phyloP scores from a whole-genome alignment of 805 yeast genomes.

The Nakazawaea siamensis region DNA sequence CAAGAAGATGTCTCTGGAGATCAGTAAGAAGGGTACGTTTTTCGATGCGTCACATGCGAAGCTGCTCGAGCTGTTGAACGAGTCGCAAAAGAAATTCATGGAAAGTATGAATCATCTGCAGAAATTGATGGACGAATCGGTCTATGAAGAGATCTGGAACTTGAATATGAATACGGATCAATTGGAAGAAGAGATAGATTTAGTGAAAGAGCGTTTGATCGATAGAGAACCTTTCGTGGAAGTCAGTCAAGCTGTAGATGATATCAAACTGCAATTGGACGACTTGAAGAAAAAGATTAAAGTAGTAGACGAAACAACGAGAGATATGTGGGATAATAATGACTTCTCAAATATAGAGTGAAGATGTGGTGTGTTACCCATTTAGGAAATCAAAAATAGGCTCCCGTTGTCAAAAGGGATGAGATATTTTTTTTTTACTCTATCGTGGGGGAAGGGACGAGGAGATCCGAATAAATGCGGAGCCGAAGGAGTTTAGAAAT shows the following conservation, averaged over 20 bases:
- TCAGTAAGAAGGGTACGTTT: constrained; percentile 34
- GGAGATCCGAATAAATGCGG: too few relatives aligned
- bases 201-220: constrained; percentile 24
- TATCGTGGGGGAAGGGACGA: too few relatives aligned
- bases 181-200: constrained; percentile 6
- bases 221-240: constrained; percentile 44
- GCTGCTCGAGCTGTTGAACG: constrained; percentile 44
- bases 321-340: constrained; percentile 31
- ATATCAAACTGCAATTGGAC: constrained; percentile 39
- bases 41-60: constrained; percentile 43
- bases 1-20: constrained; percentile 42
- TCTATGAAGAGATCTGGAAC: constrained; percentile 22
- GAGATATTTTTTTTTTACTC: too few relatives aligned
- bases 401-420: too few relatives aligned
- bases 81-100: constrained; percentile 44
- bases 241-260: constrained; percentile 40
- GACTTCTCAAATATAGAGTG: constrained; percentile 3
- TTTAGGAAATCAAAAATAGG: too few relatives aligned
- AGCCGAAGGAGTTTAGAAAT: too few relatives aligned
- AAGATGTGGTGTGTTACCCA: too few relatives aligned
- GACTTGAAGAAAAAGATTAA: constrained; percentile 44
- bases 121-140: constrained; percentile 17
- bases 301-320: constrained; percentile 34
- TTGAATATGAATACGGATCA: constrained; percentile 10
- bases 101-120: constrained; percentile 26